phyloP scores from a whole-genome alignment of 179 eudicot genomes.

The Beta corolliflora region DNA sequence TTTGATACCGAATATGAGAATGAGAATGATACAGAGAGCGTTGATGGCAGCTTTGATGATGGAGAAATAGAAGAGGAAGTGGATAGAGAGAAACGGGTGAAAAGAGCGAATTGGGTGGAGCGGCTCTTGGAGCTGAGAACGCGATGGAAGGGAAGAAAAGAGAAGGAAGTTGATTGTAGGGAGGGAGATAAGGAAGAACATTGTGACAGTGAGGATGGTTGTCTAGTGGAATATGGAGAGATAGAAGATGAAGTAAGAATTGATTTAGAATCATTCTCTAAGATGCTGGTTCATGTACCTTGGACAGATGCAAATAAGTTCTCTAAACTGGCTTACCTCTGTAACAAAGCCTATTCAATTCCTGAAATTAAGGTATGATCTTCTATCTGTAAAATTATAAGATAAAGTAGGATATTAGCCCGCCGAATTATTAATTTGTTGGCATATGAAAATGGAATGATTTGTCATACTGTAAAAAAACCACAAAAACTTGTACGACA shows the following conservation, averaged over 20 bases:
- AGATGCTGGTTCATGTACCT: slow-evolving; percentile 50
- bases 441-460: too few species aligned
- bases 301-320: slow-evolving; percentile 68
- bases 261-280: slow-evolving; percentile 48
- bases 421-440: too few species aligned
- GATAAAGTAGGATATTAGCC: too few species aligned
- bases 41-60: slow-evolving; percentile 10
- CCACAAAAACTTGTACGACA: too few species aligned
- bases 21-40: slow-evolving; percentile 25
- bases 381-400: not conserved
- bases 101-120: slow-evolving; percentile 59
- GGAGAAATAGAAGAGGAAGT: slow-evolving; percentile 23
- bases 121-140: slow-evolving; percentile 59
- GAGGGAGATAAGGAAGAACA: slow-evolving; percentile 26
- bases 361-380: slow-evolving; percentile 58
- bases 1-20: slow-evolving; percentile 41
- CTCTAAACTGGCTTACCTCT: slow-evolving; percentile 65
- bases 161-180: slow-evolving; percentile 27
- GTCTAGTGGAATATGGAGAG: slow-evolving; percentile 48
- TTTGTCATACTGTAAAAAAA: too few species aligned
- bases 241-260: slow-evolving; percentile 36
- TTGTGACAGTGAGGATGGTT: slow-evolving; percentile 44
- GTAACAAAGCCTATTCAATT: slow-evolving; percentile 77
- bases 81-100: slow-evolving; percentile 29
- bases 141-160: slow-evolving; percentile 48